These are phyloP conservation scores for Catunica adiposa DNA, from an alignment of 2,329 filamentous ascomycete genomes.

Conservation along the genomic window DNA sequence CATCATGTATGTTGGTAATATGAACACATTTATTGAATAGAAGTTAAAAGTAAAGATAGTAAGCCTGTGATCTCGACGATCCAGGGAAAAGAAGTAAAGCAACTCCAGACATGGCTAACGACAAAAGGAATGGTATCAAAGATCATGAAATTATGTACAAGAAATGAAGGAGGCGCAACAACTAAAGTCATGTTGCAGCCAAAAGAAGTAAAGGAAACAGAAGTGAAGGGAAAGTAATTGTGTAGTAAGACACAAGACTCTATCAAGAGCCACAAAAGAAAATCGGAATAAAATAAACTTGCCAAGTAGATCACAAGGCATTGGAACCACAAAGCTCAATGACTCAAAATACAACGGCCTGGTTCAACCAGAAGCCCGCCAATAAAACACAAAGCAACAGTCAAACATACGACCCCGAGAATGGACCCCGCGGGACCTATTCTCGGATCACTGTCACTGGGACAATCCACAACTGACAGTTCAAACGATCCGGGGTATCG, in stretches of 20 bases:
- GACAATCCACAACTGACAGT: background rate
- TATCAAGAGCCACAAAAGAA: background rate
- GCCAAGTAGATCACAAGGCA: no score
- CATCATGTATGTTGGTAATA: background rate
- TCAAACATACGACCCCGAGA: background rate
- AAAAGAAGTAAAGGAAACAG: constrained; percentile 1
- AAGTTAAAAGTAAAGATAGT: background rate
- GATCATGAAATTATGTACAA: background rate
- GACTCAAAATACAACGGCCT: background rate
- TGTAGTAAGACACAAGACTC: background rate
- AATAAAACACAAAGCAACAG: background rate
- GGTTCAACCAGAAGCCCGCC: background rate
- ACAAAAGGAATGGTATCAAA: constrained; percentile 3
- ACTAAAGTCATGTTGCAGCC: background rate
- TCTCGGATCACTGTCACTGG: background rate
- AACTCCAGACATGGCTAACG: background rate
- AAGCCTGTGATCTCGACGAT: background rate
- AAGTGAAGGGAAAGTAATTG: background rate
- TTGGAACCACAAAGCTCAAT: background rate
- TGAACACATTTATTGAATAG: background rate
- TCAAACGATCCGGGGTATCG: background rate
- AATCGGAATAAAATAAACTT: background rate
- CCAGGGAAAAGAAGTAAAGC: no score
- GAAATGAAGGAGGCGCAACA: background rate
- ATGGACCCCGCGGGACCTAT: background rate